phyloP scores from a whole-genome alignment of 2,329 filamentous ascomycete species.

The Epichloe festucae region DNA sequence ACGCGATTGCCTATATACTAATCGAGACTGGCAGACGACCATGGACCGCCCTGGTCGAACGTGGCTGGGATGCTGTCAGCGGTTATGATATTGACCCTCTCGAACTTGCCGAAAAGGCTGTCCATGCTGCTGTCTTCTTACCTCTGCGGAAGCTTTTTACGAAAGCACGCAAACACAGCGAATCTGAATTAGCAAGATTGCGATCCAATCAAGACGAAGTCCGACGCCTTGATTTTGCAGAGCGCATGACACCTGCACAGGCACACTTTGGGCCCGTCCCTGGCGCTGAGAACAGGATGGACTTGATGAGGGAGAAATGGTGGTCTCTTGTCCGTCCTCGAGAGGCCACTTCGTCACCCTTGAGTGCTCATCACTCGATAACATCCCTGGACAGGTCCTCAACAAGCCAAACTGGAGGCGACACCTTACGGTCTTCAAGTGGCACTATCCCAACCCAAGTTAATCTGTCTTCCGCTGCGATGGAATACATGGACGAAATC shows the following conservation, averaged over 20 bases:
- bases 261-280: conserved; percentile 35
- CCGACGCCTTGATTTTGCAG: conserved; percentile 33
- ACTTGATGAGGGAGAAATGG: conserved; percentile 37
- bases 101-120: conserved; percentile 31
- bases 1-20: conserved; percentile 35
- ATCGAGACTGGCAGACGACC: conserved; percentile 33
- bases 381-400: background rate
- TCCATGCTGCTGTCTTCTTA: conserved; percentile 37
- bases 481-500: conserved; percentile 24
- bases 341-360: conserved; percentile 6
- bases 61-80: conserved; percentile 34
- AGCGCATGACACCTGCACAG: conserved; percentile 30
- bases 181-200: conserved; percentile 36
- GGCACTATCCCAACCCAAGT: conserved; percentile 10
- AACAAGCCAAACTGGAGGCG: conserved; percentile 7
- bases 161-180: conserved; percentile 38
- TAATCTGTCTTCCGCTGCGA: conserved; percentile 16
- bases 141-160: conserved; percentile 41
- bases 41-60: conserved; percentile 37
- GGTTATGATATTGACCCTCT: conserved; percentile 25
- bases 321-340: conserved; percentile 31
- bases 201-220: conserved; percentile 35
- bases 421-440: conserved; percentile 3
- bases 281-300: conserved; percentile 31
- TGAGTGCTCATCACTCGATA: background rate